phyloP scores from a whole-genome alignment of 768 basidiomycete genomes.

The Boletus eberwhitei region DNA sequence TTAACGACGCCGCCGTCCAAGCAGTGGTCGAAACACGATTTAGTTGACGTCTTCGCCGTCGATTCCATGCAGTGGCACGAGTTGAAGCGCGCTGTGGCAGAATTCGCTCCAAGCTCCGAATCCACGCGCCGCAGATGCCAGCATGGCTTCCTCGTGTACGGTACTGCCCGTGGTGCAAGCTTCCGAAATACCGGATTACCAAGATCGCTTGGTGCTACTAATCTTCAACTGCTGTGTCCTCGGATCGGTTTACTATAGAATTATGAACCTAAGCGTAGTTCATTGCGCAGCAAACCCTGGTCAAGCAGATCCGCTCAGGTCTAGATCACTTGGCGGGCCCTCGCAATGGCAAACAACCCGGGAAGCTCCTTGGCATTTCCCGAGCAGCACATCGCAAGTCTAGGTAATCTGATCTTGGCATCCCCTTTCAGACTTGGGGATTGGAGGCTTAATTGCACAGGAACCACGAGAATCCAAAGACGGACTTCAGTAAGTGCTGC shows the following conservation, averaged over 20 bases:
- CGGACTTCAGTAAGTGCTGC: background rate
- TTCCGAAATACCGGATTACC: background rate
- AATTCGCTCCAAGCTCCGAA: background rate
- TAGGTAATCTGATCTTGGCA: background rate
- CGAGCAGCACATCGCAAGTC: background rate
- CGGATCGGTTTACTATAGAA: background rate
- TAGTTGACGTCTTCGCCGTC: background rate
- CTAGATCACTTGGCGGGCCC: background rate
- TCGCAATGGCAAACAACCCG: background rate
- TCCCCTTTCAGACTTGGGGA: background rate
- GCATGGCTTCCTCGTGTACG: slow-evolving; percentile 5
- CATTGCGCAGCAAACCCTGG: background rate
- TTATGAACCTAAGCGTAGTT: background rate
- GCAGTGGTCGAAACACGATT: background rate
- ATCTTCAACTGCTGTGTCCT: background rate
- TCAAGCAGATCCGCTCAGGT: background rate
- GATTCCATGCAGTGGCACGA: background rate
- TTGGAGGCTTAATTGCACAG: background rate
- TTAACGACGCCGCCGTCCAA: background rate
- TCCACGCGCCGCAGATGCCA: background rate
- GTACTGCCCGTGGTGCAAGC: background rate
- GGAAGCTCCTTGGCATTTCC: background rate
- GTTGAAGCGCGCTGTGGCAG: background rate
- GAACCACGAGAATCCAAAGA: slow-evolving; percentile 3
- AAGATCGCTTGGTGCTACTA: background rate